These are phyloP conservation scores for Ascochyta lentis DNA, from an alignment of 2,329 filamentous ascomycete genomes.

Conservation along the genomic window DNA sequence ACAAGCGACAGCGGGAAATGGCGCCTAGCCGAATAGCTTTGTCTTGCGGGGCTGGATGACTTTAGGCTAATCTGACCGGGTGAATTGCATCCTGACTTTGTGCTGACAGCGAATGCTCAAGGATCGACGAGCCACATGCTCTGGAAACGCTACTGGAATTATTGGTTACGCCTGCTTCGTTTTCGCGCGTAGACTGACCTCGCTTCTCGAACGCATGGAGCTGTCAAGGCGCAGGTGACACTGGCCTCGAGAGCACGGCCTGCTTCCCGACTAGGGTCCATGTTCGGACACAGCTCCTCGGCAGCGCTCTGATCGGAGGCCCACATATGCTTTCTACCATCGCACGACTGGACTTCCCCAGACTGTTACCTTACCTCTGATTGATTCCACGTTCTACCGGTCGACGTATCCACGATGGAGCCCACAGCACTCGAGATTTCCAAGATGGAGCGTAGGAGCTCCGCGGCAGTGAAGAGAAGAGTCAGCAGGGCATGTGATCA, in stretches of 20 bases:
- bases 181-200: constrained; percentile 41
- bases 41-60: constrained; percentile 11
- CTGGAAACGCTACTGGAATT: constrained; percentile 29
- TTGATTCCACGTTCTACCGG: constrained; percentile 18
- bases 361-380: constrained; percentile 26
- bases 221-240: constrained; percentile 45
- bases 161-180: constrained; percentile 42
- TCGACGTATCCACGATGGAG: constrained; percentile 36
- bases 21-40: constrained; percentile 8
- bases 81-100: constrained; percentile 15
- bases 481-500: constrained; percentile 95
- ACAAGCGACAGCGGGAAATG: constrained; percentile 11
- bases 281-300: constrained; percentile 37
- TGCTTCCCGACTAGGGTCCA: constrained; percentile 36
- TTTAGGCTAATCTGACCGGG: constrained; percentile 26
- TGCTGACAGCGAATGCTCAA: constrained; percentile 18
- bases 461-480: constrained; percentile 76
- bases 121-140: constrained; percentile 39
- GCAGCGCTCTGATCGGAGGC: constrained; percentile 40
- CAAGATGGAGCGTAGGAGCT: constrained; percentile 43
- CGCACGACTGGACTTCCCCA: constrained; percentile 44
- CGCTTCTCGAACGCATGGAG: constrained; percentile 51
- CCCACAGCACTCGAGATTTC: constrained; percentile 29
- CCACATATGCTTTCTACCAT: constrained; percentile 47
- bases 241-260: constrained; percentile 31